Percentiles rank a stretch among this genome's conserved stretches.
Evolutionary conservation across 306 rosid species (phyloP).

Genomic region (Castanea crenata): DNA sequence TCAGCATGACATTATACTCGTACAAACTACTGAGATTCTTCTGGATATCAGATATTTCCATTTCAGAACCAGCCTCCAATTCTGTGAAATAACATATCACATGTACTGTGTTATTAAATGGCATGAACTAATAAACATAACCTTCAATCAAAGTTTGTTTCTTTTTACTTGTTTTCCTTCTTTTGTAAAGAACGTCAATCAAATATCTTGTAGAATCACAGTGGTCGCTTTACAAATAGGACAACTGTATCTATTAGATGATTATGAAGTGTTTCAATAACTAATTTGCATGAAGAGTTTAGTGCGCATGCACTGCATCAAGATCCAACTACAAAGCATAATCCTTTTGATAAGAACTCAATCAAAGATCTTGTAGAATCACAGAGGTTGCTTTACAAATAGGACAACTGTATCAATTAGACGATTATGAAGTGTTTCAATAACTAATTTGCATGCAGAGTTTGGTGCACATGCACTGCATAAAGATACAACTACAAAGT

Average conservation of each 20-base stretch:
- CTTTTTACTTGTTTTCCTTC: no score
- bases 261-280: not conserved
- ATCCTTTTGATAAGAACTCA: not conserved
- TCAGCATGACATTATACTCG: constrained; percentile 72
- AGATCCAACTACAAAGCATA: not conserved
- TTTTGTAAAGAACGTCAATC: not conserved
- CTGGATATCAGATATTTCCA: constrained; percentile 65
- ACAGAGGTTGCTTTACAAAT: not conserved
- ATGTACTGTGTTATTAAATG: not conserved
- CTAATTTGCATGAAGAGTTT: not conserved
- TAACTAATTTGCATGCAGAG: not conserved
- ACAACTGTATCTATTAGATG: not conserved
- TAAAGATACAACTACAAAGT: not conserved
- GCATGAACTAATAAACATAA: not conserved
- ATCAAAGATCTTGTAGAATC: not conserved
- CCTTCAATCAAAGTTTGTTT: not conserved
- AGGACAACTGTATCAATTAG: not conserved
- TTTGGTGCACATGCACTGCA: not conserved
- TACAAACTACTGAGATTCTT: constrained; percentile 69
- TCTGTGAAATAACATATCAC: constrained; percentile 50
- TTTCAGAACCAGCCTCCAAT: constrained; percentile 51
- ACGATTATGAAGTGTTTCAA: not conserved
- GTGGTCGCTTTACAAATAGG: not conserved
- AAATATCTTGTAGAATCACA: not conserved
- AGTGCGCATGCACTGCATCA: not conserved